Percentiles rank a stretch among this genome's conserved stretches.
These are phyloP conservation scores for Athelia sp. DNA, from an alignment of 1,284 basidiomycete species.

Conservation along the genomic window DNA sequence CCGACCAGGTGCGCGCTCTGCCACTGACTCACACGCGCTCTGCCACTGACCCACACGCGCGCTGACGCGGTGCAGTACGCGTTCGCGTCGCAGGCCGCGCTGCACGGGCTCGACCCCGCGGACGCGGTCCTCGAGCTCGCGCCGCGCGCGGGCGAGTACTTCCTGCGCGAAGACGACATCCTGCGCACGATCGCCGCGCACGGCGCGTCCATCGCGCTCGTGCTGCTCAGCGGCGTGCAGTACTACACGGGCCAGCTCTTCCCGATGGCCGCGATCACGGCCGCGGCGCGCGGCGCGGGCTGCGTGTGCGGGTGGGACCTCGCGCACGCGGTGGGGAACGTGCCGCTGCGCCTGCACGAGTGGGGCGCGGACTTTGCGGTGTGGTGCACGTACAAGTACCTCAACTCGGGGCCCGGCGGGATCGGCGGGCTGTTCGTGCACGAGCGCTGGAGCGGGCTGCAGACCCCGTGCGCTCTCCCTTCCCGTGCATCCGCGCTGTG, in stretches of 20 bases:
- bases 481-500: conserved; percentile 7
- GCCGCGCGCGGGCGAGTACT: conserved; percentile 81
- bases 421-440: conserved; percentile 94
- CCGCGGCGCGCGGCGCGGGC: conserved; percentile 79
- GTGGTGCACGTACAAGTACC: conserved; percentile 98
- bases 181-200: conserved; percentile 70
- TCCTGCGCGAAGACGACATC: conserved; percentile 89
- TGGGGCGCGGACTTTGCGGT: conserved; percentile 97
- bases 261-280: conserved; percentile 80
- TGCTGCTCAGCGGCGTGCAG: conserved; percentile 88
- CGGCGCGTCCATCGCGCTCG: conserved; percentile 76
- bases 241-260: conserved; percentile 99
- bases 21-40: not conserved
- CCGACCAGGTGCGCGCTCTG: conserved; percentile 66
- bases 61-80: no score
- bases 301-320: conserved; percentile 85
- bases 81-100: conserved; percentile 80
- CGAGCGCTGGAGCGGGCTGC: conserved; percentile 67
- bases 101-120: conserved; percentile 77
- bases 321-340: conserved; percentile 94
- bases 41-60: no score
- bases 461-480: conserved; percentile 51
- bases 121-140: conserved; percentile 76
- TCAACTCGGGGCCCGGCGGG: conserved; percentile 93
- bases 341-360: conserved; percentile 83